Base-by-base conservation (phyloP, 2,329 filamentous ascomycete genomes). In the Coniella vitis region DNA sequence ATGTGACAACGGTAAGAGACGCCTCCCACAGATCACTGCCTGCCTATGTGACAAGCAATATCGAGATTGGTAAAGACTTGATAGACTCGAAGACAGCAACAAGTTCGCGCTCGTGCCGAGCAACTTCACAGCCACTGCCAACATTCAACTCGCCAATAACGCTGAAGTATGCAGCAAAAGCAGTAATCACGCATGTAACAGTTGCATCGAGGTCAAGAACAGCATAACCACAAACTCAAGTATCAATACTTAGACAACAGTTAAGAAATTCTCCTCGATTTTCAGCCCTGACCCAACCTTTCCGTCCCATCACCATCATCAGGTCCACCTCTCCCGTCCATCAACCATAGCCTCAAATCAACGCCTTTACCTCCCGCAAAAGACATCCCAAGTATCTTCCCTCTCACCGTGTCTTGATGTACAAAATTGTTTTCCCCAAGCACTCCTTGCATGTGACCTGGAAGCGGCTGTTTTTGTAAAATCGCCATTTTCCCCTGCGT, bases 371-470 rank as follows among this genome's bases (percentile, higher is more conserved):
- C 25, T 14, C 34, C 3, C 29, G 29, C 29, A 32, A 39, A 44
- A 38, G 34, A 25, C 25, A 45, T 35, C 7, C 21, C 12, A n/a
- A 32, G 10, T 19, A 21, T 32, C n/a, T 43, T 32, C 37, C 47
- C 40, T 14, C 39, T 47, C 47, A 47, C 43, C 47, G 43, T 50
- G 14, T 16, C 51, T 45, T 29, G 43, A 46, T 53, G 36, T 50
- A 50, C 32, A 29, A 40, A 53, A 42, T 38, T 38, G 21, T 20
- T 22, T 44, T 34, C 32, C n/a, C 47, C 36, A 47, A 39, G 40
- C 40, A 39, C 36, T 38, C 21, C 29, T 31, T 36, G 34, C 17
- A 40, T 34, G 47, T 38, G 40, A 37, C 35, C 39, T 45, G 25
- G 31, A 50, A 38, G 38, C 41, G 25, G 5, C 25, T 10, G 25